These are phyloP conservation scores for Fusarium burgessii DNA, from an alignment of 2,329 filamentous ascomycete genomes.

Conservation along the genomic window DNA sequence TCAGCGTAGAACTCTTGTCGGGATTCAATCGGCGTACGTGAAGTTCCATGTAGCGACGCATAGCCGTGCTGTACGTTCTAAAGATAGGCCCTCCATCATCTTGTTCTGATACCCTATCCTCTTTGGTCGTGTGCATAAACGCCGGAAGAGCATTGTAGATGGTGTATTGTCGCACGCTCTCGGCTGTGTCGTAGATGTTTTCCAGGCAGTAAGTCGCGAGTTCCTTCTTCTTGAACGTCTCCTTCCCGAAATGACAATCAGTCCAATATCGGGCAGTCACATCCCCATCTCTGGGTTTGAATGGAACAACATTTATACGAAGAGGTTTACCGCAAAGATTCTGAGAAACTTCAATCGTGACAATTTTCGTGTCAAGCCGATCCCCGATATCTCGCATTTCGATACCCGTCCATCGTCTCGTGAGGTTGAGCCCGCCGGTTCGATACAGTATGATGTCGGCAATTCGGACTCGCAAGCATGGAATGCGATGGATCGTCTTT, in stretches of 20 bases:
- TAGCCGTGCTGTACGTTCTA: slow-evolving; percentile 37
- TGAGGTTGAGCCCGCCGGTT: slow-evolving; percentile 58
- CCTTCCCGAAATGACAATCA: slow-evolving; percentile 43
- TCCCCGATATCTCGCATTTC: slow-evolving; percentile 57
- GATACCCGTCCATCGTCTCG: slow-evolving; percentile 56
- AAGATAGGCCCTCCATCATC: slow-evolving; percentile 26
- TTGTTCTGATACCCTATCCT: slow-evolving; percentile 3
- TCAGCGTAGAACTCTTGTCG: neutral
- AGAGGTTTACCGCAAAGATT: slow-evolving; percentile 54
- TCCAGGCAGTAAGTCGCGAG: slow-evolving; percentile 57
- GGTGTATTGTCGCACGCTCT: slow-evolving; percentile 54
- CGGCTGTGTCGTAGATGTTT: slow-evolving; percentile 52
- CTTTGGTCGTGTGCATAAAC: slow-evolving; percentile 42
- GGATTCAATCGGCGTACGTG: slow-evolving; percentile 28
- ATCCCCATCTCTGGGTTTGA: slow-evolving; percentile 54
- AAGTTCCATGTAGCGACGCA: slow-evolving; percentile 42
- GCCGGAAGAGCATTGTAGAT: slow-evolving; percentile 44
- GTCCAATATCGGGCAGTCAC: slow-evolving; percentile 55
- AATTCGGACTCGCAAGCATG: slow-evolving; percentile 60
- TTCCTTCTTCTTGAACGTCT: slow-evolving; percentile 46
- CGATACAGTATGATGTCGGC: slow-evolving; percentile 57
- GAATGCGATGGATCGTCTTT: slow-evolving; percentile 60
- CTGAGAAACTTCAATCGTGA: slow-evolving; percentile 55
- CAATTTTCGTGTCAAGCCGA: slow-evolving; percentile 45
- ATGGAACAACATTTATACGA: slow-evolving; percentile 56